Evolutionary conservation across 2,329 filamentous ascomycete genomes (phyloP).

Genomic region (Periconia sp.): DNA sequence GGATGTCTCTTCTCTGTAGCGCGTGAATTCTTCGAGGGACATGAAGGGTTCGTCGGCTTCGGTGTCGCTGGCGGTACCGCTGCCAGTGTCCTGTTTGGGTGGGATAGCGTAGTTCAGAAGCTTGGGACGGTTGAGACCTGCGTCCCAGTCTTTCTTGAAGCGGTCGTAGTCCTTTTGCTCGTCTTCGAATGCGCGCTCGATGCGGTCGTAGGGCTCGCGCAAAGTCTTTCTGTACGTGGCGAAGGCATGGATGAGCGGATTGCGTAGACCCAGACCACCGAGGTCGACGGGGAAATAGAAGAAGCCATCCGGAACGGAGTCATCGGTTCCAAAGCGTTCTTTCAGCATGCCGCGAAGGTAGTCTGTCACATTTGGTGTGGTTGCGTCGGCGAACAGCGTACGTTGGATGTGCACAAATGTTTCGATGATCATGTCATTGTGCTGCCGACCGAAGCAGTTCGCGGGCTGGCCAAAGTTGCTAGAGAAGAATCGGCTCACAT

Average conservation of each 20-base stretch:
- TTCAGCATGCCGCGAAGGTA: conserved; percentile 54
- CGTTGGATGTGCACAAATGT: conserved; percentile 61
- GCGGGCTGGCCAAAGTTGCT: conserved; percentile 64
- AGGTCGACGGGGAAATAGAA: conserved; percentile 55
- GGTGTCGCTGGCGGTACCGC: conserved; percentile 35
- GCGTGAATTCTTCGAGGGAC: conserved; percentile 52
- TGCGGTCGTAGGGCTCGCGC: conserved; percentile 12
- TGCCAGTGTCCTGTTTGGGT: conserved; percentile 9
- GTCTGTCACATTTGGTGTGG: conserved; percentile 55
- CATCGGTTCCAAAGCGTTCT: conserved; percentile 43
- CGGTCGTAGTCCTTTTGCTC: conserved; percentile 46
- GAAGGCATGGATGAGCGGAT: conserved; percentile 54
- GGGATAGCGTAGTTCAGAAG: conserved; percentile 3
- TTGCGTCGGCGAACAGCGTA: conserved; percentile 53
- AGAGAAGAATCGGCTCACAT: conserved; percentile 62
- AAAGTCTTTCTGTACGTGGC: conserved; percentile 40
- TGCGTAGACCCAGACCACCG: conserved; percentile 55
- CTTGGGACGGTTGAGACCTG: conserved; percentile 17
- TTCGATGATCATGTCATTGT: conserved; percentile 62
- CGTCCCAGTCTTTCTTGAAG: conserved; percentile 35
- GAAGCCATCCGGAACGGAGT: conserved; percentile 53
- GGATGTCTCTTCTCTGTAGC: conserved; percentile 51
- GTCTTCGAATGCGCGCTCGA: conserved; percentile 24
- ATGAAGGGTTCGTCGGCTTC: conserved; percentile 51
- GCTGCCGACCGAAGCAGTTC: conserved; percentile 60